Conservation (phyloP, 2,329 filamentous ascomycete genomes). For the Aquanectria penicillioides region DNA sequence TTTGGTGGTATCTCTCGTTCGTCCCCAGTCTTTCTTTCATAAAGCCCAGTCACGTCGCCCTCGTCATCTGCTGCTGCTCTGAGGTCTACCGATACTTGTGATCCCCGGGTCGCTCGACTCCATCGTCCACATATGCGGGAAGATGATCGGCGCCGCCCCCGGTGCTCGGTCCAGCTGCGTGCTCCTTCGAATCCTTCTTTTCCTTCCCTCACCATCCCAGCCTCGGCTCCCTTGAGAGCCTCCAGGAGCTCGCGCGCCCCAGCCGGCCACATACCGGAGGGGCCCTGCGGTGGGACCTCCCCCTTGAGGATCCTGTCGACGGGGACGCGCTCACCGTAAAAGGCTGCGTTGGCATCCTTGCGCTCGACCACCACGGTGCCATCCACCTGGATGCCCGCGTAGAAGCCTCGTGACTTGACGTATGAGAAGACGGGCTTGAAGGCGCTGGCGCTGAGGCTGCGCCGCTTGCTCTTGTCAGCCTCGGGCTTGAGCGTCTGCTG, state of each 20-base stretch:
- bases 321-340: slow-evolving; percentile 74
- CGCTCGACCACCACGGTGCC: slow-evolving; percentile 88
- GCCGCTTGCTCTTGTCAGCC: slow-evolving; percentile 41
- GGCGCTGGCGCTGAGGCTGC: slow-evolving; percentile 42
- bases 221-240: slow-evolving; percentile 46
- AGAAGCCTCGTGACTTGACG: slow-evolving; percentile 89
- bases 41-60: background rate
- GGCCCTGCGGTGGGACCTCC: slow-evolving; percentile 41
- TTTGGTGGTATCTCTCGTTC: slow-evolving; percentile 31
- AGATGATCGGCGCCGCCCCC: slow-evolving; percentile 24
- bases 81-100: slow-evolving; percentile 35
- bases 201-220: slow-evolving; percentile 36
- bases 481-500: slow-evolving; percentile 40
- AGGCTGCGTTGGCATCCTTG: slow-evolving; percentile 86
- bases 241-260: slow-evolving; percentile 45
- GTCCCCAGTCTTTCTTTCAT: background rate
- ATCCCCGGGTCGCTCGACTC: slow-evolving; percentile 36
- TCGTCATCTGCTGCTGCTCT: background rate
- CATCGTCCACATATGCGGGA: slow-evolving; percentile 39
- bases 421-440: slow-evolving; percentile 68
- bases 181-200: slow-evolving; percentile 19
- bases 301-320: slow-evolving; percentile 61
- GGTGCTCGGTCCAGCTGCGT: slow-evolving; percentile 22
- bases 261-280: slow-evolving; percentile 45
- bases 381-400: slow-evolving; percentile 86